A percentile compares a stretch with the other conserved stretches of the same genome.
Conservation (phyloP, 352 stramenopile genomes). For the Globisporangium recalcitrans region DNA sequence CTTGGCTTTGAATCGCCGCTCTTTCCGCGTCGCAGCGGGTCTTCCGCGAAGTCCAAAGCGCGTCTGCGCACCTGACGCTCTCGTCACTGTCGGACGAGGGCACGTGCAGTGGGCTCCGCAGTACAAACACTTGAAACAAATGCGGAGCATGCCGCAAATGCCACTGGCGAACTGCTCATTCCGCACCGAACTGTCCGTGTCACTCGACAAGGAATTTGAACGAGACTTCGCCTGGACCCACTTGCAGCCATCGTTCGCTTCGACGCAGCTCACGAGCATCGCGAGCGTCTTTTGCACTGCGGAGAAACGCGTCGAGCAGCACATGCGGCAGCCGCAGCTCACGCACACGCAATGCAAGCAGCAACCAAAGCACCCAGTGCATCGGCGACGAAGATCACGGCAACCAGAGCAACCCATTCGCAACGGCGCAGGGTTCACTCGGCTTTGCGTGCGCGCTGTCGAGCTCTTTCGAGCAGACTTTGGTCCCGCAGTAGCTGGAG, state of each 20-base stretch:
- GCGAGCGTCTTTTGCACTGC: conserved; percentile 58
- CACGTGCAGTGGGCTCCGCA: conserved; percentile 43
- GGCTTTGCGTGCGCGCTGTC: conserved; percentile 14
- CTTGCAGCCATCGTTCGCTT: conserved; percentile 56
- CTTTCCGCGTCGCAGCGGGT: conserved; percentile 17
- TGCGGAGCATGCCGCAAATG: conserved; percentile 32
- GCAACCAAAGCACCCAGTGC: conserved; percentile 56
- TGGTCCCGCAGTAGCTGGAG: not conserved
- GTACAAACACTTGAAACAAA: conserved; percentile 31
- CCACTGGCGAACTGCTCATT: conserved; percentile 3
- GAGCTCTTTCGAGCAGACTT: conserved; percentile 5
- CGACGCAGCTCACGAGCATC: conserved; percentile 51
- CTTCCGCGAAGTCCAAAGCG: conserved; percentile 15
- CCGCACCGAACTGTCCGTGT: conserved; percentile 1
- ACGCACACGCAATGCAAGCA: conserved; percentile 70
- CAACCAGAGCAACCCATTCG: conserved; percentile 64
- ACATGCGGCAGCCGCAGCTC: conserved; percentile 69
- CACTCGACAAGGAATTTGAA: conserved; percentile 5
- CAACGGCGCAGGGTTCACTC: conserved; percentile 26
- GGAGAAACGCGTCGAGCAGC: conserved; percentile 45
- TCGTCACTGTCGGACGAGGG: conserved; percentile 11
- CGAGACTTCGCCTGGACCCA: conserved; percentile 27
- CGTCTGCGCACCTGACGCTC: not conserved
- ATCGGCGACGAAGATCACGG: conserved; percentile 51
- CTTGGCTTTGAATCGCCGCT: conserved; percentile 39